phyloP scores from a whole-genome alignment of 768 basidiomycete species.

The Phylloporus sp. region DNA sequence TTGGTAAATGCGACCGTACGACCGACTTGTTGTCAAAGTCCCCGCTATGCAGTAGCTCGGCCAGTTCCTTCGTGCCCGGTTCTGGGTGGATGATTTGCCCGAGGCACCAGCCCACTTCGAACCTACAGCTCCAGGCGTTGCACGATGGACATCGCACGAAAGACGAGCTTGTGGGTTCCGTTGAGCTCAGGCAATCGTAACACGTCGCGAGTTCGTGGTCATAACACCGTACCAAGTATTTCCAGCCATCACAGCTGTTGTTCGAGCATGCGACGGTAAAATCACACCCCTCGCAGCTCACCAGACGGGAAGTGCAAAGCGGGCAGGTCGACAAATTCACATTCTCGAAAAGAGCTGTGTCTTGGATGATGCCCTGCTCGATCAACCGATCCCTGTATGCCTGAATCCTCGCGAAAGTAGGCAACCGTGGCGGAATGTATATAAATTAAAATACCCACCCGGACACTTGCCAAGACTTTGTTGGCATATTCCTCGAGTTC shows the following conservation, averaged over 20 bases:
- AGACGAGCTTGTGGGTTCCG: accelerated
- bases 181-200: background rate
- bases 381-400: background rate
- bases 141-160: background rate
- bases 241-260: background rate
- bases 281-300: background rate
- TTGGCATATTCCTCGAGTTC: background rate
- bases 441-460: background rate
- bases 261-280: background rate
- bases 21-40: background rate
- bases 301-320: background rate
- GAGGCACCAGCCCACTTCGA: background rate
- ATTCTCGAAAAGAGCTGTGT: background rate
- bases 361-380: background rate
- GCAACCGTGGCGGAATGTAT: background rate
- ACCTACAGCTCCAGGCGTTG: background rate
- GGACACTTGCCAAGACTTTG: background rate
- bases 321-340: conserved; percentile 5
- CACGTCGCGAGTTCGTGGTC: background rate
- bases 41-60: too few relatives aligned
- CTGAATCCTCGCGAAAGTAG: background rate
- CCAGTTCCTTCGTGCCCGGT: background rate
- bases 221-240: background rate
- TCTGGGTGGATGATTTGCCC: background rate
- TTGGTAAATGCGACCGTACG: background rate